Evolutionary conservation across 306 rosid genomes (phyloP), one percentile per base, ranked within the genome.

Genomic region (Lathyrus sativus): DNA sequence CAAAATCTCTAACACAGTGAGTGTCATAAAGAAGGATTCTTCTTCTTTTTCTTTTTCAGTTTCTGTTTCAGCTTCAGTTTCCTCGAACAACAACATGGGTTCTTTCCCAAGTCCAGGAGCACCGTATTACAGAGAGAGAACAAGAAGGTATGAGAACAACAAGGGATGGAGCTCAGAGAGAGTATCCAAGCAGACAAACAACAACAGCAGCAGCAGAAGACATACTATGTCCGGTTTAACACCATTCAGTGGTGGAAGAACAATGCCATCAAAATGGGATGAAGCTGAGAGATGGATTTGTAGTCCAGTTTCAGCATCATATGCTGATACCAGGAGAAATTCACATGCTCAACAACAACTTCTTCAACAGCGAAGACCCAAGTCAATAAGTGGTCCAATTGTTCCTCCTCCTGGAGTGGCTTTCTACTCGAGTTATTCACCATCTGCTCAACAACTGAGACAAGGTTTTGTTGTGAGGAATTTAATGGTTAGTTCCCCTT

Each of bases 241-340:
- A 68, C 80, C 86, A 0, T 84, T 88, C 68, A 79, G 71, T 22
- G 79, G 89, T 48, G 98, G 98, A 28, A 84, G 93, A 77, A 72
- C 91, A 19, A 11, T 84, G 74, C 96, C 96, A 18, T 91, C 98
- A 3, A 91, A 91, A 78, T 91, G 98, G 98, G 98, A 91, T 39
- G 96, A 91, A 53, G 96, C 98, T 4, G 98, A 91, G 79, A 81
- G 98, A 67, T 91, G 98, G 98, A 89, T 91, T 79, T 83, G 89
- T 67, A 91, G 98, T 74, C 98, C 98, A 3, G 65, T 82, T 65
- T 65, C 85, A 0, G 80, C 77, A 18, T 17, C 48, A 1, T 71
- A 57, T 76, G 73, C 68, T 17, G 71, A 55, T 11, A 64, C 56
- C 70, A 79, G 79, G 77, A 79, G 79, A 77, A 72, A 31, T 35